Conservation (phyloP, 371 early-diverging fungal species). For the Mucor lusitanicus region DNA sequence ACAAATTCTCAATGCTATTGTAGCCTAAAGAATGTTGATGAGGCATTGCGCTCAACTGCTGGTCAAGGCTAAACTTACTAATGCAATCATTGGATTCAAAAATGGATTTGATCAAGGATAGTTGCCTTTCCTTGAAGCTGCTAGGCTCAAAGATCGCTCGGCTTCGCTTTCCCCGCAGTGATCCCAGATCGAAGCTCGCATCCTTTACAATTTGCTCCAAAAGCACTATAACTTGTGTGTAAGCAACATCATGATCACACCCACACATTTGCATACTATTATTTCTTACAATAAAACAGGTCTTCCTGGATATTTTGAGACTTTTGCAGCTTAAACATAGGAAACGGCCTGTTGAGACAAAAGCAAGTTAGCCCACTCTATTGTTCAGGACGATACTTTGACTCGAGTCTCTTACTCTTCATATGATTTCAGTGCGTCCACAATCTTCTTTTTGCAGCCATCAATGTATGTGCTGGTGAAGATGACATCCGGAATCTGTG, state of each 20-base stretch:
- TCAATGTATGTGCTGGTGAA: constrained; percentile 5
- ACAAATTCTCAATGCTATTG: constrained; percentile 17
- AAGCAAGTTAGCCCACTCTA: background rate
- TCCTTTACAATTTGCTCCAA: constrained; percentile 22
- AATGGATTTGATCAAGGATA: constrained; percentile 17
- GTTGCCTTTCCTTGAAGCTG: constrained; percentile 16
- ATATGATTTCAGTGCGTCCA: background rate
- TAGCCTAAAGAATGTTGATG: constrained; percentile 3
- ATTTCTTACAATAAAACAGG: constrained; percentile 23
- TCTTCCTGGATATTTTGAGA: constrained; percentile 20
- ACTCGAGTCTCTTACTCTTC: constrained; percentile 12
- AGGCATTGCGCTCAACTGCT: background rate
- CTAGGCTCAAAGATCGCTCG: constrained; percentile 25
- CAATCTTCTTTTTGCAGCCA: background rate
- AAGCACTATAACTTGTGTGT: constrained; percentile 6
- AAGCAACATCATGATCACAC: background rate
- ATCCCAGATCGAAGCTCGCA: background rate
- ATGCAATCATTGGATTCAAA: constrained; percentile 24
- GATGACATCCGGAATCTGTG: constrained; percentile 12
- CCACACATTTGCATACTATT: too few species aligned
- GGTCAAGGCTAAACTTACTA: constrained; percentile 12
- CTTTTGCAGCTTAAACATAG: constrained; percentile 24
- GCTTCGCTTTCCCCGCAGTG: constrained; percentile 21
- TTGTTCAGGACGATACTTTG: background rate
- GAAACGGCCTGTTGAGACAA: background rate